Evolutionary conservation across 768 basidiomycete species (phyloP), one percentile per base, ranked within the genome.

Genomic region (Lentinula sp.): DNA sequence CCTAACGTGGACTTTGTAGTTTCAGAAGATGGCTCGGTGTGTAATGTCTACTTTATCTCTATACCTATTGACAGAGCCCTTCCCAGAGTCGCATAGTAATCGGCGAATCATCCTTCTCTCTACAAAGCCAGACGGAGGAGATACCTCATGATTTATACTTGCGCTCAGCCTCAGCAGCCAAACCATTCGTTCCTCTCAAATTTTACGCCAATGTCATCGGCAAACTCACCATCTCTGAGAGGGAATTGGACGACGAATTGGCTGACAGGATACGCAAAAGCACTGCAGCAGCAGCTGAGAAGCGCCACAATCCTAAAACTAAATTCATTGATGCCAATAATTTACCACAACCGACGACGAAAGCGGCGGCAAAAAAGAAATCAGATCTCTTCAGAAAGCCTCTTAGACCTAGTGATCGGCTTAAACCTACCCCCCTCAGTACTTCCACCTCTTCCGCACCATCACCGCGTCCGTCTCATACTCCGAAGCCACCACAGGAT

Each of bases 171-270:
- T 80, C 81, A 15, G 77, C 80, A 7, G 73, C 79, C 23, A 86
- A 84, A 69, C 84, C 81, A 53, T 82, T 77, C 64, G 81, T 83
- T 0, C 85, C 88, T 1, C 80, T 92, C 65, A 90, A 88, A 70
- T 81, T 88, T 18, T 82, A 86, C 65, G 90, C 88, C 63, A 85
- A 84, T 65, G 83, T 93, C 48, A 77, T 82, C n/a, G 88, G 88
- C 41, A 90, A 87, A 71, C 83, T 89, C 68, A 77, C 75, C 39
- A 84, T 91, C 37, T 48, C 57, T 37, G 60, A 61, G 41, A 49
- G 62, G 7, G 51, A 54, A 35, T 48, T 63, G 56, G 84, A 85
- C 54, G 83, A 82, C 53, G 80, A 89, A 66, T 78, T 90, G 39
- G 81, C 75, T 48, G 75, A 74, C 61, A 77, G 73, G 63, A 69